Evolutionary conservation across 2,329 filamentous ascomycete species (phyloP).

Genomic region (Dothidotthia symphoricarpi): DNA sequence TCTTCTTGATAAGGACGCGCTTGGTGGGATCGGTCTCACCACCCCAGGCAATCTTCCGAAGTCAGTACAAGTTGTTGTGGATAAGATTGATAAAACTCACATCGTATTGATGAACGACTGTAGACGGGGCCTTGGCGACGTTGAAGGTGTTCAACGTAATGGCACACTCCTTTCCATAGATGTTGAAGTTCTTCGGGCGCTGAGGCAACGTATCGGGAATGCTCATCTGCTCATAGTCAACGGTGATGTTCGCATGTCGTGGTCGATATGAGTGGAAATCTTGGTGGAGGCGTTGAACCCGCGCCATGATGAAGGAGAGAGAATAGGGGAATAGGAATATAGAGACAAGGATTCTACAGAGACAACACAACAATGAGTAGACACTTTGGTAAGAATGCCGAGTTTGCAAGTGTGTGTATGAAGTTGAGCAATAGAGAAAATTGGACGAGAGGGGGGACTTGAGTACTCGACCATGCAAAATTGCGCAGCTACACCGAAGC

Average conservation of each 20-base stretch:
- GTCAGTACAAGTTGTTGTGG: slow-evolving; percentile 7
- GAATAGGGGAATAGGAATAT: slow-evolving; percentile 1
- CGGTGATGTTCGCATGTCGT: slow-evolving; percentile 23
- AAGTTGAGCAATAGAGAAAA: slow-evolving; percentile 1
- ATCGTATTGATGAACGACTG: slow-evolving; percentile 78
- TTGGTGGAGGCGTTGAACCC: slow-evolving; percentile 8
- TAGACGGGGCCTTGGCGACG: slow-evolving; percentile 59
- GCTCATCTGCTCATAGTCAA: slow-evolving; percentile 25
- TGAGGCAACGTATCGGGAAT: slow-evolving; percentile 29
- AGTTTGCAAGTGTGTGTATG: not conserved
- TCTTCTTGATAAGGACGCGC: slow-evolving; percentile 66
- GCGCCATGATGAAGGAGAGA: slow-evolving; percentile 10
- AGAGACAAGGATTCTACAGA: no score
- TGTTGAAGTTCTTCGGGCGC: slow-evolving; percentile 41
- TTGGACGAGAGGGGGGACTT: not conserved
- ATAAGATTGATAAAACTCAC: slow-evolving; percentile 53
- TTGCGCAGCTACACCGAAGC: slow-evolving; percentile 1
- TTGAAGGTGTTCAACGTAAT: slow-evolving; percentile 71
- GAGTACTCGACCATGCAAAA: slow-evolving; percentile 2
- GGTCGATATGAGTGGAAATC: slow-evolving; percentile 12
- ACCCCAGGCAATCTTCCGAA: slow-evolving; percentile 59
- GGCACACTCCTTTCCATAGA: slow-evolving; percentile 40
- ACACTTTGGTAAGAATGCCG: no score
- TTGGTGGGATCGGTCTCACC: slow-evolving; percentile 58
- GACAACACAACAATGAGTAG: slow-evolving; percentile 3